phyloP scores from a whole-genome alignment of 2,329 filamentous ascomycete species.

The Neonectria faginata region DNA sequence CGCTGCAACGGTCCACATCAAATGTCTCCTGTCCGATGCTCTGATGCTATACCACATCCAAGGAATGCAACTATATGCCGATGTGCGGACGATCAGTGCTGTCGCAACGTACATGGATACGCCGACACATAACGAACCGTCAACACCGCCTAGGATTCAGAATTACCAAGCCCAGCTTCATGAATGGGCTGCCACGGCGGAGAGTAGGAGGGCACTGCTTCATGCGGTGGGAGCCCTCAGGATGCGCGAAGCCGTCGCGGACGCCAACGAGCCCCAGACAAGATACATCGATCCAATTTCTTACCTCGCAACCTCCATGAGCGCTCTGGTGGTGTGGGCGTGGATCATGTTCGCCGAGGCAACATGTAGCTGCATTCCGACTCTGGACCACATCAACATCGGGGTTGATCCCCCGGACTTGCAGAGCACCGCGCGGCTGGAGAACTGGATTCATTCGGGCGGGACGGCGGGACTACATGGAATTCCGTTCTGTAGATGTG shows the following conservation, averaged over 20 bases:
- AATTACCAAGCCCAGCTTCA: conserved; percentile 39
- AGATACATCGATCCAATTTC: conserved; percentile 49
- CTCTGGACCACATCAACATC: conserved; percentile 41
- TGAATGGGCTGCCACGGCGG: conserved; percentile 47
- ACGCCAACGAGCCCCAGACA: conserved; percentile 30
- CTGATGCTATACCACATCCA: conserved; percentile 54
- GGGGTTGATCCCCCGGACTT: conserved; percentile 37
- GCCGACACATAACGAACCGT: conserved; percentile 26
- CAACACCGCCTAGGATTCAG: conserved; percentile 33
- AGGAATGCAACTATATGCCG: conserved; percentile 51
- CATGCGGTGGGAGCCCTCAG: conserved; percentile 51
- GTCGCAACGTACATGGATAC: conserved; percentile 38
- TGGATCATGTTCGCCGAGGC: conserved; percentile 48
- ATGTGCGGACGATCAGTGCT: conserved; percentile 48
- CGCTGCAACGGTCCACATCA: conserved; percentile 44
- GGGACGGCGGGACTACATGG: conserved; percentile 44
- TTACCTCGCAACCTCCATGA: conserved; percentile 49
- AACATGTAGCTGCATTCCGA: conserved; percentile 45
- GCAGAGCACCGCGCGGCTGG: conserved; percentile 43
- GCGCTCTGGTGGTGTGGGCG: conserved; percentile 51
- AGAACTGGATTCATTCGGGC: conserved; percentile 46
- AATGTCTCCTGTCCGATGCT: conserved; percentile 48
- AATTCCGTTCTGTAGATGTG: conserved; percentile 49
- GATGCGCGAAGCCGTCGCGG: conserved; percentile 40
- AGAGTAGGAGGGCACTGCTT: conserved; percentile 49